Base-by-base conservation (phyloP, 441 rosid genomes). In the Populus hybrid region DNA sequence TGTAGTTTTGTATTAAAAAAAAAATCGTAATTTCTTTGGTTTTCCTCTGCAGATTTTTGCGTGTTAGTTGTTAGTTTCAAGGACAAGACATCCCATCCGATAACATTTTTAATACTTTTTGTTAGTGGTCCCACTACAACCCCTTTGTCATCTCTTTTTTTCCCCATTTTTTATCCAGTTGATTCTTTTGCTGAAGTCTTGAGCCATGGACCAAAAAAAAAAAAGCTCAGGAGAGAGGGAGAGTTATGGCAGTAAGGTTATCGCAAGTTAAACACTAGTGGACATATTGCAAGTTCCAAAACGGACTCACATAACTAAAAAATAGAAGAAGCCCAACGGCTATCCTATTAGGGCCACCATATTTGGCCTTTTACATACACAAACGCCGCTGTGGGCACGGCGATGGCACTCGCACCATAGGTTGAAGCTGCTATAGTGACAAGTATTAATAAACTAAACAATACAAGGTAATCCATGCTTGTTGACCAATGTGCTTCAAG, bases 261-360 rank as follows among this genome's bases (percentile, higher is more conserved):
- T 74, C 26, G 75, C 73, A 81, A 64, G 66, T 67, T 72, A 59
- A 70, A 61, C 78, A 19, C 81, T 46, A 80, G 67, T 34, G 61
- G 82, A 80, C 82, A 76, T 2, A 59, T 71, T 70, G 64, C 83
- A 70, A 83, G 80, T 83, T 63, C 86, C 85, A 68, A 82, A 82
- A 74, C 38, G 69, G 67, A 70, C 72, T 73, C 9, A 35, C 40
- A 71, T 46, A 40, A 69, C 9, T 2, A 2, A 72, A 36, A 40
- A 53, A 36, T 4, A 32, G 0, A 32, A 32, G 1, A 65, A 18
- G 18, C 71, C 38, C 14, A 63, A 73, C 67, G 67, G 38, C 70
- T 19, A 18, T 24, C 59, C 28, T 32, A 12, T 19, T 34, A 24
- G 23, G 71, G 28, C 12, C 46, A 12, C 71, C 70, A 38, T 70